Evolutionary conservation across 2,329 filamentous ascomycete species (phyloP).

Genomic region (Penicillium sp.): DNA sequence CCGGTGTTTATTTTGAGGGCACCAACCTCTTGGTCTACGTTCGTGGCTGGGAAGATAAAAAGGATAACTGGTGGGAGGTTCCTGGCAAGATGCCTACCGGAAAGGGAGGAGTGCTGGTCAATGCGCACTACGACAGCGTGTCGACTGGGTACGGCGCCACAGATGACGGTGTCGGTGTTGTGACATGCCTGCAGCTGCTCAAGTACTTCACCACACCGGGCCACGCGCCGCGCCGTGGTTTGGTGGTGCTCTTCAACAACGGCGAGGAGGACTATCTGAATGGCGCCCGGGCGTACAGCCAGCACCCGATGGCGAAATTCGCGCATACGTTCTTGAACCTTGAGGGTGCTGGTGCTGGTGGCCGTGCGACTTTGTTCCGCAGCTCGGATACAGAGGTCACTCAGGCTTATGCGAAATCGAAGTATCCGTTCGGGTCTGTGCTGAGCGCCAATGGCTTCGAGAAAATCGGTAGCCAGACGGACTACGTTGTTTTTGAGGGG

Average conservation of each 20-base stretch:
- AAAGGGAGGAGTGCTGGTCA: conserved; percentile 78
- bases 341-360: conserved; percentile 89
- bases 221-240: conserved; percentile 69
- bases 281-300: conserved; percentile 77
- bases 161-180: conserved; percentile 85
- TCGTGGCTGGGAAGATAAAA: conserved; percentile 69
- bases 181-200: conserved; percentile 79
- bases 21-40: conserved; percentile 92
- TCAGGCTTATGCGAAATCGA: conserved; percentile 65
- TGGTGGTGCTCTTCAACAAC: conserved; percentile 87
- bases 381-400: conserved; percentile 84
- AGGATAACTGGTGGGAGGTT: conserved; percentile 67
- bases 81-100: conserved; percentile 49
- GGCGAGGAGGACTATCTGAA: conserved; percentile 91
- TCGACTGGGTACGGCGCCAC: conserved; percentile 90
- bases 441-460: conserved; percentile 81
- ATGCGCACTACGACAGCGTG: conserved; percentile 92
- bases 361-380: conserved; percentile 80
- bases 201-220: conserved; percentile 73
- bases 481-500: conserved; percentile 78
- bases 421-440: conserved; percentile 77
- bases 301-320: conserved; percentile 74
- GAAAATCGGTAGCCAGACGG: conserved; percentile 76
- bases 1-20: conserved; percentile 78
- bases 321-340: conserved; percentile 88